Conservation (phyloP, 2,329 filamentous ascomycete genomes). For the Alternaria infectoria region DNA sequence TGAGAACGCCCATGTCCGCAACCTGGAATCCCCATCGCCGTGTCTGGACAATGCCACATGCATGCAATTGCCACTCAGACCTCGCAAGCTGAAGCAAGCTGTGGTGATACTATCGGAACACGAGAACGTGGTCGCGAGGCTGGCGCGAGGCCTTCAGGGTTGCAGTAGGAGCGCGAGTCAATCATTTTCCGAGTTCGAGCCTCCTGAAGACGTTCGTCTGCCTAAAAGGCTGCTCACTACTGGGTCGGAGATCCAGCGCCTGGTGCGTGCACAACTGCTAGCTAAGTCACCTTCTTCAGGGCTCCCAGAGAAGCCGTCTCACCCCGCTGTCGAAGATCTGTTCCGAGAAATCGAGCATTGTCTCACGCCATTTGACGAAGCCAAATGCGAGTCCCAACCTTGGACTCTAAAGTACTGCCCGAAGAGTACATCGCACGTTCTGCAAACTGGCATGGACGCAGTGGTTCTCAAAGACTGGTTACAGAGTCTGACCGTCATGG, state of each 20-base stretch:
- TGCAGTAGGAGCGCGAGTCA: not conserved
- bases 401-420: slow-evolving; percentile 92
- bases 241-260: slow-evolving; percentile 49
- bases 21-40: slow-evolving; percentile 13
- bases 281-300: slow-evolving; percentile 21
- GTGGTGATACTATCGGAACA: slow-evolving; percentile 25
- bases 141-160: slow-evolving; percentile 26
- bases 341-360: slow-evolving; percentile 65
- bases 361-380: slow-evolving; percentile 81
- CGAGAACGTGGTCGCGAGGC: slow-evolving; percentile 34
- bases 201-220: slow-evolving; percentile 36
- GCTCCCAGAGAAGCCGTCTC: slow-evolving; percentile 33
- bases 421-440: slow-evolving; percentile 68
- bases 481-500: slow-evolving; percentile 73
- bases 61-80: slow-evolving; percentile 11
- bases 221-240: slow-evolving; percentile 47
- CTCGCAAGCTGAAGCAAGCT: slow-evolving; percentile 51
- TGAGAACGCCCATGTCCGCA: slow-evolving; percentile 58
- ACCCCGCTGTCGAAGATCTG: slow-evolving; percentile 66
- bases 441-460: slow-evolving; percentile 76
- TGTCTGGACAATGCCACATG: not conserved
- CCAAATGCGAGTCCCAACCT: slow-evolving; percentile 71
- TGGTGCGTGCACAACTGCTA: slow-evolving; percentile 38
- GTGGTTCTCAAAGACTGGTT: slow-evolving; percentile 81
- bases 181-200: slow-evolving; percentile 16